Percentiles rank a stretch among this genome's conserved stretches.
These are phyloP conservation scores for Colletotrichum godetiae DNA, from an alignment of 2,329 filamentous ascomycete species.

Conservation along the genomic window DNA sequence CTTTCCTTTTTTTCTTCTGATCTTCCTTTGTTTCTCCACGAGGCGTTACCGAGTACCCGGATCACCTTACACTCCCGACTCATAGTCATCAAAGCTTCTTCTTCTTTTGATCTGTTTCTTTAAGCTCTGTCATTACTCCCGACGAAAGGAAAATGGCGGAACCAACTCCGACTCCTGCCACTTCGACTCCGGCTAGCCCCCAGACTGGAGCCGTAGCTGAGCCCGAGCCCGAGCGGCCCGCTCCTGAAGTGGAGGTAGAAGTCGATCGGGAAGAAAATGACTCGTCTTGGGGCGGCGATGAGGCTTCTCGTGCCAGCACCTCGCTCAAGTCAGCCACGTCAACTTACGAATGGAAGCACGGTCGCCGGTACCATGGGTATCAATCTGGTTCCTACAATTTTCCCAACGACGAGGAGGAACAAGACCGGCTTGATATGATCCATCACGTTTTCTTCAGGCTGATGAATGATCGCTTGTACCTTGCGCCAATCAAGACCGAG, in stretches of 20 bases:
- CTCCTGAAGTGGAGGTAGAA: constrained; percentile 20
- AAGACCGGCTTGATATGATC: neutral
- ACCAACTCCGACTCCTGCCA: constrained; percentile 9
- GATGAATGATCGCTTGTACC: neutral
- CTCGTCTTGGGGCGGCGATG: constrained; percentile 10
- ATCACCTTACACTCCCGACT: constrained; percentile 1
- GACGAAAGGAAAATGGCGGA: constrained; percentile 6
- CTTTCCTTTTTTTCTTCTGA: neutral
- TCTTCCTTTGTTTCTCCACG: constrained; percentile 8
- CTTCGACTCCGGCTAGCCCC: constrained; percentile 1
- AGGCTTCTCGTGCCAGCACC: constrained; percentile 16
- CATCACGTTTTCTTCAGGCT: neutral
- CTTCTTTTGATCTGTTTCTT: neutral
- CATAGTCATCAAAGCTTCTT: neutral
- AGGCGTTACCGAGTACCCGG: constrained; percentile 9
- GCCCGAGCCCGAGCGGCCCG: neutral
- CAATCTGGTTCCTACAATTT: constrained; percentile 41
- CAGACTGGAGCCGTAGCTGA: neutral
- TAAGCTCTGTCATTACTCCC: neutral
- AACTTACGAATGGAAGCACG: constrained; percentile 26
- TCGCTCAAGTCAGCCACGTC: constrained; percentile 14
- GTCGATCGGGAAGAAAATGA: constrained; percentile 12
- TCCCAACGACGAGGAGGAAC: constrained; percentile 22
- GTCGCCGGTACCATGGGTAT: constrained; percentile 29
- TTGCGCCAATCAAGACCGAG: neutral